phyloP scores from a whole-genome alignment of 768 basidiomycete species.

The Boletus edulis region DNA sequence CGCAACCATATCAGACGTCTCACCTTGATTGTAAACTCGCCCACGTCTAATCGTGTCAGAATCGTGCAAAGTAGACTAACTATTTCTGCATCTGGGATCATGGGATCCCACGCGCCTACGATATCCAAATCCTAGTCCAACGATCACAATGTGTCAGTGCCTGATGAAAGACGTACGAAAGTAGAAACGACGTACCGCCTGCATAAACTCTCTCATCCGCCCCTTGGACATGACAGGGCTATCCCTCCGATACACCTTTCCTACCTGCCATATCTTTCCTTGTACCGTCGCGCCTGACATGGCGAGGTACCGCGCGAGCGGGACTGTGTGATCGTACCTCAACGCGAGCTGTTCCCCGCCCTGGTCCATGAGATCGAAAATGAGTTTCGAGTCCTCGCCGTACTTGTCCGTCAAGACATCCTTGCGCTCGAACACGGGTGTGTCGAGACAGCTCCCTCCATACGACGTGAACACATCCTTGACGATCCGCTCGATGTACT shows the following conservation, averaged over 20 bases:
- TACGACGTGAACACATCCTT: constrained; percentile 85
- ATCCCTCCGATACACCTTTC: constrained; percentile 97
- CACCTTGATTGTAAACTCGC: constrained; percentile 93
- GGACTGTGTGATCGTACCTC: constrained; percentile 96
- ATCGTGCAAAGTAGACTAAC: constrained; percentile 81
- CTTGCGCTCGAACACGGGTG: constrained; percentile 97
- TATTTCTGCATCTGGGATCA: constrained; percentile 96
- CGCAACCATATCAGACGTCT: background rate
- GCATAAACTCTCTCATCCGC: constrained; percentile 97
- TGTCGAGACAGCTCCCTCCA: constrained; percentile 92
- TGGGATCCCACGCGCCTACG: constrained; percentile 86
- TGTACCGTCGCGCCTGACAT: constrained; percentile 87
- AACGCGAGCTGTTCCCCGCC: constrained; percentile 95
- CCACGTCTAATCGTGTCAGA: constrained; percentile 80
- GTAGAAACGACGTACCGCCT: constrained; percentile 61
- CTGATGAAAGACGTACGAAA: background rate
- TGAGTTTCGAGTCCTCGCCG: constrained; percentile 95
- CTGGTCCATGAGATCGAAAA: constrained; percentile 96
- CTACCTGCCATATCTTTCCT: constrained; percentile 93
- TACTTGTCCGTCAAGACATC: constrained; percentile 96
- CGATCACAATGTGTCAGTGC: background rate
- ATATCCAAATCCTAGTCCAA: constrained; percentile 86
- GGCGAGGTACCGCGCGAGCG: constrained; percentile 91
- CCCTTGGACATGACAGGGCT: constrained; percentile 98
- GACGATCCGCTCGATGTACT: constrained; percentile 85